Conservation (phyloP, 768 basidiomycete genomes). For the Termitomyces sp. region DNA sequence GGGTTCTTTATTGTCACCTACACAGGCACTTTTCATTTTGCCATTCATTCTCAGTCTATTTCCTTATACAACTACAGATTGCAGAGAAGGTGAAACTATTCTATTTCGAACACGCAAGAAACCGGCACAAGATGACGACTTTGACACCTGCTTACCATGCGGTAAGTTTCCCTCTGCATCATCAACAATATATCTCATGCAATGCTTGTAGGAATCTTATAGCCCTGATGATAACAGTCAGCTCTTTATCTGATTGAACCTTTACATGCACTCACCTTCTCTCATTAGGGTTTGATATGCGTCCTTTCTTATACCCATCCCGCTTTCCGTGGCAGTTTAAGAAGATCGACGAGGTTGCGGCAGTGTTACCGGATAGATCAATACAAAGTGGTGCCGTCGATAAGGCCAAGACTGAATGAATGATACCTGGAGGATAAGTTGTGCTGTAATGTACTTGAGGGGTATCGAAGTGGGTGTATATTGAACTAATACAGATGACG, state of each 20-base stretch:
- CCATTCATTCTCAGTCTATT: background rate
- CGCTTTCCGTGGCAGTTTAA: conserved; percentile 96
- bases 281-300: conserved; percentile 80
- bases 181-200: background rate
- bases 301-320: conserved; percentile 95
- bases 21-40: conserved; percentile 51
- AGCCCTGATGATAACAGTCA: conserved; percentile 94
- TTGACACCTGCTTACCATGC: conserved; percentile 93
- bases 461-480: conserved; percentile 15
- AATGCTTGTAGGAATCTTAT: conserved; percentile 73
- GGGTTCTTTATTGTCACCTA: conserved; percentile 81
- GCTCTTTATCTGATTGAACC: conserved; percentile 18
- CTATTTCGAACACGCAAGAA: conserved; percentile 95
- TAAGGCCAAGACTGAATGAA: conserved; percentile 47
- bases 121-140: conserved; percentile 98
- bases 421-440: conserved; percentile 8
- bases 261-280: conserved; percentile 13
- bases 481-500: conserved; percentile 16
- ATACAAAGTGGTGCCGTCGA: conserved; percentile 25
- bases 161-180: conserved; percentile 41
- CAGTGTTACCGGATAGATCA: conserved; percentile 69
- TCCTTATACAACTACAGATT: conserved; percentile 51
- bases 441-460: conserved; percentile 12
- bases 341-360: conserved; percentile 89
- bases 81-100: conserved; percentile 97